These are phyloP conservation scores for Pichia sp. DNA, from an alignment of 1,139 yeast genomes.

Conservation along the genomic window DNA sequence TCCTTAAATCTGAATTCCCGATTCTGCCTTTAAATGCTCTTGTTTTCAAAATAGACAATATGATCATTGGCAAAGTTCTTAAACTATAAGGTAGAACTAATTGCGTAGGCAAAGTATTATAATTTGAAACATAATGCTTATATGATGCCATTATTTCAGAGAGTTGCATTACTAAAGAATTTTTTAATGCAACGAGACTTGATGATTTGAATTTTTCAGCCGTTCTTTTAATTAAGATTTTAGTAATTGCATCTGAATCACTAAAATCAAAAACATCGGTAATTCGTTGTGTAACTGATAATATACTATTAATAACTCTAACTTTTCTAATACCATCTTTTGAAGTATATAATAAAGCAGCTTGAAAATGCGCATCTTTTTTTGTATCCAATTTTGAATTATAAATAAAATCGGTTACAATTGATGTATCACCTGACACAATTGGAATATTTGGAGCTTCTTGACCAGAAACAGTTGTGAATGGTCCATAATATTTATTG, in stretches of 20 bases:
- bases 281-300: slow-evolving; percentile 72
- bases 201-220: slow-evolving; percentile 54
- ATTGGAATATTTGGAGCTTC: slow-evolving; percentile 70
- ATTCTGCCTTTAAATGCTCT: slow-evolving; percentile 49
- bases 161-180: slow-evolving; percentile 56
- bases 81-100: slow-evolving; percentile 79
- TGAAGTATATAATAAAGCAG: slow-evolving; percentile 82
- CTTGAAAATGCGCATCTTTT: slow-evolving; percentile 84
- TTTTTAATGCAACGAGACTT: slow-evolving; percentile 50
- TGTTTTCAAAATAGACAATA: slow-evolving; percentile 66
- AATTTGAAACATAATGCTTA: slow-evolving; percentile 49
- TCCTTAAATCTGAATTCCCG: slow-evolving; percentile 52
- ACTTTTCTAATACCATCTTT: slow-evolving; percentile 71
- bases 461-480: slow-evolving; percentile 27
- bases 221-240: slow-evolving; percentile 70
- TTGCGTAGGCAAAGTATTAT: slow-evolving; percentile 51
- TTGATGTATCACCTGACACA: slow-evolving; percentile 56
- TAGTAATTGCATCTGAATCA: slow-evolving; percentile 75
- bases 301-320: slow-evolving; percentile 74
- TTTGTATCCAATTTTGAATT: slow-evolving; percentile 72
- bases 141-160: slow-evolving; percentile 75
- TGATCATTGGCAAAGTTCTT: slow-evolving; percentile 61
- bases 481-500: slow-evolving; percentile 64
- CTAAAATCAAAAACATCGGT: slow-evolving; percentile 72
- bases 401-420: slow-evolving; percentile 67